phyloP scores from a whole-genome alignment of 345 rosid genomes.

The Citrus inodora region DNA sequence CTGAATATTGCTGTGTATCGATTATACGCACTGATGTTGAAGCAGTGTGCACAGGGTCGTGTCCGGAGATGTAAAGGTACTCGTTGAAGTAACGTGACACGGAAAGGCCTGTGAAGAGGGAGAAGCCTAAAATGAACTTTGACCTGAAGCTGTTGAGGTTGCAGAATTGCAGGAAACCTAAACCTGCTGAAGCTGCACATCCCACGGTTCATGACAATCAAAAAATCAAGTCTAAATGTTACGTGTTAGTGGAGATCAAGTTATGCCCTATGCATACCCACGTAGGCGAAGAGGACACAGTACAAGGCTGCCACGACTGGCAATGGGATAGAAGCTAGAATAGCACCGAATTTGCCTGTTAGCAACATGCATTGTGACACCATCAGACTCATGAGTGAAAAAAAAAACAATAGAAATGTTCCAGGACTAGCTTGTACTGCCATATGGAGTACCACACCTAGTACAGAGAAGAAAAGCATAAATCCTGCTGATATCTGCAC shows the following conservation, averaged over 20 bases:
- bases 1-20: neutral
- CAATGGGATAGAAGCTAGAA: slow-evolving; percentile 83
- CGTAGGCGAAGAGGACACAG: slow-evolving; percentile 81
- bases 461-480: slow-evolving; percentile 87
- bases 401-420: neutral
- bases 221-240: neutral
- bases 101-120: slow-evolving; percentile 85
- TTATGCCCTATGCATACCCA: slow-evolving; percentile 45
- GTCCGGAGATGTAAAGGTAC: slow-evolving; percentile 51
- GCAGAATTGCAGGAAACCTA: slow-evolving; percentile 80
- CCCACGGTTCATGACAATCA: neutral
- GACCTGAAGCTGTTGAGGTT: slow-evolving; percentile 84
- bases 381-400: neutral
- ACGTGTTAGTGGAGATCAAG: neutral
- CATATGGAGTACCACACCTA: slow-evolving; percentile 36
- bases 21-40: slow-evolving; percentile 49
- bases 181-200: slow-evolving; percentile 79
- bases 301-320: slow-evolving; percentile 80
- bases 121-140: slow-evolving; percentile 73
- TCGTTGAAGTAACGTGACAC: slow-evolving; percentile 76
- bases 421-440: neutral
- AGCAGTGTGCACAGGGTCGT: slow-evolving; percentile 65
- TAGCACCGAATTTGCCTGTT: slow-evolving; percentile 87
- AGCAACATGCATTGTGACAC: slow-evolving; percentile 1
- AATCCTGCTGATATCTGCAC: slow-evolving; percentile 71